phyloP scores from a whole-genome alignment of 2,329 filamentous ascomycete species.

The Chaetomium strumarium region DNA sequence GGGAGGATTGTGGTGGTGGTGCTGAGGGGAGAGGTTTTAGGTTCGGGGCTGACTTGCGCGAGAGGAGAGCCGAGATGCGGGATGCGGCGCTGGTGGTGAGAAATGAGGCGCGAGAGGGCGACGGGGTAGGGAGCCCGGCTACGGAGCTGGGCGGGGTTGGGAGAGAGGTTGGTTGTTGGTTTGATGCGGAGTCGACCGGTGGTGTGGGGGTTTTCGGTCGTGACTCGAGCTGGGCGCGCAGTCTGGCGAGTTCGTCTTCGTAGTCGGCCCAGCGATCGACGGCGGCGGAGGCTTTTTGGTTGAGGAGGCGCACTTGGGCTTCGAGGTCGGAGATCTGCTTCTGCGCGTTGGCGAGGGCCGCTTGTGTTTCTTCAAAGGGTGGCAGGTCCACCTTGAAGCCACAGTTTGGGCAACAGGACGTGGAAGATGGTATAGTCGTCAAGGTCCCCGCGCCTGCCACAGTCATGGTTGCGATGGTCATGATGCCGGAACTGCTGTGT shows the following conservation, averaged over 20 bases:
- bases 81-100: slow-evolving; percentile 37
- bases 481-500: slow-evolving; percentile 10
- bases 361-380: slow-evolving; percentile 32
- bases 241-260: slow-evolving; percentile 65
- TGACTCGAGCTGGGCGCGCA: slow-evolving; percentile 37
- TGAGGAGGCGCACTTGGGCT: slow-evolving; percentile 62
- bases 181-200: slow-evolving; percentile 8
- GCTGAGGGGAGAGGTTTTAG: slow-evolving; percentile 23
- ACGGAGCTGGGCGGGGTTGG: slow-evolving; percentile 23
- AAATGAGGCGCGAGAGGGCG: slow-evolving; percentile 39
- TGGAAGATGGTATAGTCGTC: slow-evolving; percentile 18
- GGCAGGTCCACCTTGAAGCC: slow-evolving; percentile 36
- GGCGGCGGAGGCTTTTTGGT: slow-evolving; percentile 52
- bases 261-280: slow-evolving; percentile 68
- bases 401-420: slow-evolving; percentile 46
- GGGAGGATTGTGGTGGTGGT: neutral
- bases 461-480: slow-evolving; percentile 19
- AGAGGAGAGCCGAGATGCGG: slow-evolving; percentile 41
- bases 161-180: slow-evolving; percentile 19
- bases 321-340: slow-evolving; percentile 63
- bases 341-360: slow-evolving; percentile 48
- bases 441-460: slow-evolving; percentile 16
- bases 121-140: slow-evolving; percentile 24
- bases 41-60: slow-evolving; percentile 39
- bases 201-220: slow-evolving; percentile 13